These are phyloP conservation scores for Xylaria sp. DNA, from an alignment of 2,329 filamentous ascomycete species.

Conservation along the genomic window DNA sequence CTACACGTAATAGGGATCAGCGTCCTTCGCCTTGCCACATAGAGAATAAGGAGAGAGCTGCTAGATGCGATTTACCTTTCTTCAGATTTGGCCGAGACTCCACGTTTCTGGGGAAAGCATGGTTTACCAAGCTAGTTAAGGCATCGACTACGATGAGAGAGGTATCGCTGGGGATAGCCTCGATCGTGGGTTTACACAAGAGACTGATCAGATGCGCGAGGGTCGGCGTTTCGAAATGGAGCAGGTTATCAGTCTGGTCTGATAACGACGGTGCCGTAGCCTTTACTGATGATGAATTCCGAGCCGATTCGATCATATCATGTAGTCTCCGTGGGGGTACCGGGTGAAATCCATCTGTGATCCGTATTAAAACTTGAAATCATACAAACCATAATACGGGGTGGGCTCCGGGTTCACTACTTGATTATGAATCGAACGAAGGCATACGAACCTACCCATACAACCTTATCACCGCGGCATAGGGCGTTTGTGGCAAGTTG, in stretches of 20 bases:
- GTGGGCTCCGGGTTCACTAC: conserved; percentile 9
- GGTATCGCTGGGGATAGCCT: conserved; percentile 64
- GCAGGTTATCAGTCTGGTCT: conserved; percentile 39
- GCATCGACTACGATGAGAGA: conserved; percentile 77
- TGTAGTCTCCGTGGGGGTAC: conserved; percentile 43
- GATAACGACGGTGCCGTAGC: conserved; percentile 5
- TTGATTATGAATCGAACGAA: conserved; percentile 1
- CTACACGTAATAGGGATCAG: conserved; percentile 11
- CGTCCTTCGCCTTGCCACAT: neutral
- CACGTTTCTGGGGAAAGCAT: conserved; percentile 69
- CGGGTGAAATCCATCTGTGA: conserved; percentile 49
- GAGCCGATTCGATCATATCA: conserved; percentile 28
- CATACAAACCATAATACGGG: conserved; percentile 2
- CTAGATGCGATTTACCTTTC: conserved; percentile 47
- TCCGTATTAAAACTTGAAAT: conserved; percentile 17
- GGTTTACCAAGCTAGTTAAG: conserved; percentile 74
- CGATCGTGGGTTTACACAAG: conserved; percentile 65
- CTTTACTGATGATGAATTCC: conserved; percentile 8
- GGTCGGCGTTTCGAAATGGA: conserved; percentile 57
- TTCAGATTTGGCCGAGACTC: conserved; percentile 42
- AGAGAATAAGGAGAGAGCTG: neutral
- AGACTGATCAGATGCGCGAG: conserved; percentile 77
- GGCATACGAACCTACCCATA: conserved; percentile 71
- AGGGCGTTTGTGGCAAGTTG: conserved; percentile 70
- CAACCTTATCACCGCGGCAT: conserved; percentile 61